Base-by-base conservation (phyloP, 2,329 filamentous ascomycete genomes). In the Cladosporium sp. region DNA sequence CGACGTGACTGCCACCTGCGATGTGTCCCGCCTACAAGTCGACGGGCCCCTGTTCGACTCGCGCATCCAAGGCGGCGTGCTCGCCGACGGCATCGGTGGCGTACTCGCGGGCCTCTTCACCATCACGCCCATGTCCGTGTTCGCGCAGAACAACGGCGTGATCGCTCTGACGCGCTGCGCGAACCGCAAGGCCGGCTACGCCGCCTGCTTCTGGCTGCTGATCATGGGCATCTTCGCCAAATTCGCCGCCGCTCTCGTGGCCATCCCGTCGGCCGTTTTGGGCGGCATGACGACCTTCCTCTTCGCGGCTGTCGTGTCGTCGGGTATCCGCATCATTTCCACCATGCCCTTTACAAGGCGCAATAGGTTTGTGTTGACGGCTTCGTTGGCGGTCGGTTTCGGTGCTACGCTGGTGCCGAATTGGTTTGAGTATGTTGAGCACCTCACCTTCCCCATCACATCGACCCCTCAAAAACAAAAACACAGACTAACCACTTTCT, bases 121-220 rank as follows among this genome's bases (percentile, higher is more conserved):
- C 42, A 87, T 89, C 58, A 88, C 86, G 0, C 87, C 88, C 24
- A 88, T 91, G 80, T 84, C 82, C 1, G 86, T 84, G 1, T 91
- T 91, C 59, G 88, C 88, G 0, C 87, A 91, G 67, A 92, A 92
- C 72, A 91, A 92, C 65, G 88, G 88, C 30, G 86, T 92, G 45
- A 91, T 93, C 54, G 85, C 88, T 0, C 75, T 93, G 39, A 93
- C 88, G 0, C 80, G 87, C 13, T 92, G 88, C 65, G 88, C 88
- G 1, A 92, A 89, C 66, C 81, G 88, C 48, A 86, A 83, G 41
- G 89, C 88, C 4, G 89, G 89, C 4, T 90, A 89, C 65, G 86
- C 84, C 43, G 86, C 84, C 64, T 89, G 81, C 65, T 76, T 86
- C 61, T 90, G 90, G 73, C 78, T 93, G 9, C 70, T 93, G 54